phyloP scores from a whole-genome alignment of 192 early-diverging fungal species.

The Hyaloraphidium curvatum region DNA sequence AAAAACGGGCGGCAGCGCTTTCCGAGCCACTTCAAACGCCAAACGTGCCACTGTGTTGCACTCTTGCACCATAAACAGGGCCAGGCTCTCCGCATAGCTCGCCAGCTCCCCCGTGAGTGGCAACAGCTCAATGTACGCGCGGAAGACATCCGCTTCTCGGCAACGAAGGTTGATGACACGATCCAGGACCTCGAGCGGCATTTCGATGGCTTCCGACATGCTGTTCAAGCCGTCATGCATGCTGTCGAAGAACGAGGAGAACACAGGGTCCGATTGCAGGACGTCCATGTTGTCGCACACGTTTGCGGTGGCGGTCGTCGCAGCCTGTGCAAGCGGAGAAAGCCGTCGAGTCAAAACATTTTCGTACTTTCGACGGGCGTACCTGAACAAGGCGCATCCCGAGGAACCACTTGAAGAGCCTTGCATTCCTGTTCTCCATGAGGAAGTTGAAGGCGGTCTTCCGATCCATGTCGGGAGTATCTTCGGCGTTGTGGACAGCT shows the following conservation, averaged over 20 bases:
- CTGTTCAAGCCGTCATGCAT: constrained; percentile 23
- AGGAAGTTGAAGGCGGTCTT: no score
- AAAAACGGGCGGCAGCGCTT: background rate
- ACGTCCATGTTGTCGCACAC: constrained; percentile 26
- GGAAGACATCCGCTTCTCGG: constrained; percentile 22
- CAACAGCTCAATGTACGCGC: constrained; percentile 22
- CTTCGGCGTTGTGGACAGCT: no score
- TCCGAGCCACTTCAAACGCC: constrained; percentile 5
- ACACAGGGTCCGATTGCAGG: constrained; percentile 20
- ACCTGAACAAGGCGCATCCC: constrained; percentile 41
- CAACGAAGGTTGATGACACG: constrained; percentile 13
- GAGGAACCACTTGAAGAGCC: constrained; percentile 36
- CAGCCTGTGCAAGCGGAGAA: no score
- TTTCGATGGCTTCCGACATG: constrained; percentile 25
- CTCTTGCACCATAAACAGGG: constrained; percentile 16
- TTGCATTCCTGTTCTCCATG: constrained; percentile 16
- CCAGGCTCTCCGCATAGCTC: constrained; percentile 6
- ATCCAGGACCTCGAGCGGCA: constrained; percentile 26
- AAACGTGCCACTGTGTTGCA: constrained; percentile 15
- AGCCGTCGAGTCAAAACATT: no score
- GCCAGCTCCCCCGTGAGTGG: constrained; percentile 11
- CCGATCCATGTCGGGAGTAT: no score
- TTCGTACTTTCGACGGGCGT: no score
- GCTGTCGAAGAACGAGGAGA: constrained; percentile 24
- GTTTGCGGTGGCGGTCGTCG: constrained; percentile 19